Base-by-base conservation (phyloP, 78 protist species). In the Bodo saltans region DNA sequence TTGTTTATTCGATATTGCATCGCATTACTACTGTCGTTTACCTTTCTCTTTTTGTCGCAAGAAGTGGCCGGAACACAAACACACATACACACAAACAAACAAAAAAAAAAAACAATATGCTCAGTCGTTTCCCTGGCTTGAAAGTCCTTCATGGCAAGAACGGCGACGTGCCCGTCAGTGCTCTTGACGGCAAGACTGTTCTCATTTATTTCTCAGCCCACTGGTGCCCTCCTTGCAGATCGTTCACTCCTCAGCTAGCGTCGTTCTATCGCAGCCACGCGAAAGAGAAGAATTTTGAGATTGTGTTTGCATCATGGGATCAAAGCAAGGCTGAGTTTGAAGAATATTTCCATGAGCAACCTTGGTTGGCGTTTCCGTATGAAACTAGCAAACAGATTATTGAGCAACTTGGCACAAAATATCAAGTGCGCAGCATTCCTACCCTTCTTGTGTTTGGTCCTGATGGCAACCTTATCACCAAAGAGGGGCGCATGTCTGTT, bases 181-280 rank as follows among this genome's bases (percentile, higher is more conserved):
- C 78, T 8, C 39, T 79, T 29, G 29, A 79, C 38, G 84, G 75
- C 41, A 79, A 79, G 73, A 79, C 75, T 29, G 81, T 76, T 33
- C 69, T 32, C 17, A 28, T 86, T 30, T 83, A 83, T 42, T 86
- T 52, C 85, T 71, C 81, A 1, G 89, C 89, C 30, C 89, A 86
- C 69, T 88, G 90, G 90, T 87, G 90, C 85, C 85, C 85, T 8
- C 90, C 90, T 1, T 87, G 90, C 85, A 0, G 90, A 1, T 52
- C 0, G 37, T 87, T 87, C 79, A 87, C 90, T 0, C 90, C 90
- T 17, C 0, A 21, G 29, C 80, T 87, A 27, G 90, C 74, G n/a
- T 3, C 11, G 52, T 28, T 41, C 53, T 80, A 87, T n/a, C n/a
- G n/a, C n/a, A n/a, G n/a, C n/a, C n/a, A n/a, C n/a, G n/a, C n/a